Base-by-base conservation (phyloP, 345 rosid species). In the Clarkia xantiana region DNA sequence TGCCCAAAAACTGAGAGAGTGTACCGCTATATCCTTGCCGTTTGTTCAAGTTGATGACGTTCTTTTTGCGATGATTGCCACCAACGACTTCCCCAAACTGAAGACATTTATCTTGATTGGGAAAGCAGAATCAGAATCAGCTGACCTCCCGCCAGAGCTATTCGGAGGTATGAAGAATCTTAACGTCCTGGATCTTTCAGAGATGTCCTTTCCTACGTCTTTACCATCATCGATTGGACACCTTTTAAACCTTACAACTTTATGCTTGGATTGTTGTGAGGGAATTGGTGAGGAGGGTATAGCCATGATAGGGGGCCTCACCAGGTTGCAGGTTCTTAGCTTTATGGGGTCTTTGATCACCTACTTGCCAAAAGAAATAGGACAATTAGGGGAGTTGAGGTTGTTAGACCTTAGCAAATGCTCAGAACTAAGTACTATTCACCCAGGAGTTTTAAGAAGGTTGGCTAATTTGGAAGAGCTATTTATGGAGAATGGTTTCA, bases 401-500 rank as follows among this genome's bases (percentile, higher is more conserved):
- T 12, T 45, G 12, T 48, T 62, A 17, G 52, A 65, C 47, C 45
- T 66, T 50, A 50, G 8, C 0, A 0, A 1, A 9, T 62, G 75
- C n/a, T 6, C 1, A 0, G 2, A 10, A 0, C 59, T 68, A 0
- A 12, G 36, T 60, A 48, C 40, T 6, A 57, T 69, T 19, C 56
- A 62, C 34, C 11, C 47, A 0, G 38, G 20, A 5, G 50, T 69
- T 18, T 25, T 72, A 0, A 42, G 53, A 51, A 12, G 42, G 9
- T 63, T 69, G 47, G 18, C 42, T 12, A 20, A 15, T 3, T 57
- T 69, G 11, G 75, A 72, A 45, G 74, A 68, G 12, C 13, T 73
- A 11, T 54, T 38, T 23, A 45, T 62, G 61, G 10, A 13, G 0
- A 11, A 56, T 12, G 45, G 64, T 44, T 66, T 47, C 44, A 1